Base-by-base conservation (phyloP, 2,329 filamentous ascomycete species). In the Graphilbum sp. region DNA sequence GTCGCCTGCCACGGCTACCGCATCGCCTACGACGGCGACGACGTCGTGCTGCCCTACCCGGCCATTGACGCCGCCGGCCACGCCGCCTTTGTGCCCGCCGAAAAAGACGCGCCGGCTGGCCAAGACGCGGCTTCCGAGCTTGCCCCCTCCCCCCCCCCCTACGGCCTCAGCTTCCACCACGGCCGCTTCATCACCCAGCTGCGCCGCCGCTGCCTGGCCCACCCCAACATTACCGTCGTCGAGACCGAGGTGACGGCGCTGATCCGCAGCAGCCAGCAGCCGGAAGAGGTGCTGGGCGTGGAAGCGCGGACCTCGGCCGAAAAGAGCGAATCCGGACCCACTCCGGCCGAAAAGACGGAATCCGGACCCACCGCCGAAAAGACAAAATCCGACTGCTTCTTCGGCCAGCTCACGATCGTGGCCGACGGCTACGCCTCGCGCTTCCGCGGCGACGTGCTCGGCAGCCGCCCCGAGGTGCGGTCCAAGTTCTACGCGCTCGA, bases 401-500 rank as follows among this genome's bases (percentile, higher is more conserved):
- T 96, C 52, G 90, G 78, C 41, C 69, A 81, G 45, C 64, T 98
- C 44, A 98, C 88, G 18, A 75, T 98, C 46, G 72, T 90, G 31
- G 83, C 85, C 36, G 88, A 98, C 59, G 90, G 90, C 44, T 98
- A 96, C 57, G 76, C 75, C 41, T 93, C 84, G 52, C 87, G 81
- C 52, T 95, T 96, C 63, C 77, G 90, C 48, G 88, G 88, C 57
- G 67, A 81, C 45, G 75, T 83, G 52, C 72, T 87, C 41, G 61
- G 64, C 21, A 67, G 72, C 41, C 61, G 67, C 1, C 83, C 88
- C 7, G 55, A 79, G 35, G 73, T 84, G 34, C 78, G 77, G 51
- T 87, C 79, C 51, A 90, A 85, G 60, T 98, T 98, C 63, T 96
- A 83, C 63, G 90, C 79, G 11, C 71, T 98, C 25, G 88, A 98